Evolutionary conservation across 768 basidiomycete genomes (phyloP).

Genomic region (Flagelloscypha sp.): DNA sequence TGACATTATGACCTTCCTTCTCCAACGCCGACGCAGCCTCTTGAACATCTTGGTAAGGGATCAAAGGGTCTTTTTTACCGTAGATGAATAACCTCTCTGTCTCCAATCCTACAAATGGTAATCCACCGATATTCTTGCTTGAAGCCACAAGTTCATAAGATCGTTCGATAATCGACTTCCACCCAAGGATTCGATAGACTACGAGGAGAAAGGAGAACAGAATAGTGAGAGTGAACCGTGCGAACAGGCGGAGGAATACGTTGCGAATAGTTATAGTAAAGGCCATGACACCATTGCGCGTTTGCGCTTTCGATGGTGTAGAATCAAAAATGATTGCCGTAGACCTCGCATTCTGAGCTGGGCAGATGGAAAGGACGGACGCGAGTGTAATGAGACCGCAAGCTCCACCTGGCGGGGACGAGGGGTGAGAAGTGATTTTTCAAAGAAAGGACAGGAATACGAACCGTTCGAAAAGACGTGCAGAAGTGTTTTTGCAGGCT

Average conservation of each 20-base stretch:
- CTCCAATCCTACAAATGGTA: constrained; percentile 30
- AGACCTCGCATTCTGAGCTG: constrained; percentile 17
- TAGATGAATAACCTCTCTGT: constrained; percentile 40
- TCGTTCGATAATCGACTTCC: constrained; percentile 13
- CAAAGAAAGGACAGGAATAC: neutral
- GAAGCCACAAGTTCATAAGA: constrained; percentile 23
- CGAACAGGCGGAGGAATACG: constrained; percentile 15
- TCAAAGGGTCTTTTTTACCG: constrained; percentile 33
- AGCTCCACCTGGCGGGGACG: constrained; percentile 29
- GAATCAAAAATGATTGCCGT: constrained; percentile 39
- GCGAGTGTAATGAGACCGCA: constrained; percentile 26
- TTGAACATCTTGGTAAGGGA: constrained; percentile 28
- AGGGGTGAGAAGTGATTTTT: neutral
- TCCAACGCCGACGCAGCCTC: constrained; percentile 25
- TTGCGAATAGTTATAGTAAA: constrained; percentile 25
- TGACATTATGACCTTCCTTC: constrained; percentile 25
- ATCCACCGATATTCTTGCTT: constrained; percentile 17
- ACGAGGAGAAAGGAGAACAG: constrained; percentile 18
- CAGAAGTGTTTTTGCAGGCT: too few species aligned
- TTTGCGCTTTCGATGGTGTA: constrained; percentile 28
- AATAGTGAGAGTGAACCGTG: constrained; percentile 18
- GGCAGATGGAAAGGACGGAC: constrained; percentile 7
- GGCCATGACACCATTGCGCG: constrained; percentile 20
- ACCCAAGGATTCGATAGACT: constrained; percentile 16
- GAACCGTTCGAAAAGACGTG: constrained; percentile 44